Conservation (phyloP, 2,329 filamentous ascomycete genomes). For the Colletotrichum truncatum region DNA sequence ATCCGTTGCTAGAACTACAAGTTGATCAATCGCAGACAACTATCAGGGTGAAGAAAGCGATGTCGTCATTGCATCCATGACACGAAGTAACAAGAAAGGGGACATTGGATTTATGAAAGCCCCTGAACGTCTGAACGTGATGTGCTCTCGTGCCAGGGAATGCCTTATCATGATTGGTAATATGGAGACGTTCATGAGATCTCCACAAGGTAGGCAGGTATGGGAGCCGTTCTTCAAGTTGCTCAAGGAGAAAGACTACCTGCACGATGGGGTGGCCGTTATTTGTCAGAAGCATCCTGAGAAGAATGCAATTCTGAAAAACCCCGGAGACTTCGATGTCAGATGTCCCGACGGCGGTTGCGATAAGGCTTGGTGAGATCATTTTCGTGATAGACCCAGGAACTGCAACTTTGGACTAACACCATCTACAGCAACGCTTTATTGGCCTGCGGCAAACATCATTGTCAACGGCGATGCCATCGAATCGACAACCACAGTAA, state of each 20-base stretch:
- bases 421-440: background rate
- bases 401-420: background rate
- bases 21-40: conserved; percentile 63
- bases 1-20: background rate
- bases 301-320: conserved; percentile 53
- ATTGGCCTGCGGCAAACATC: conserved; percentile 62
- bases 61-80: conserved; percentile 75
- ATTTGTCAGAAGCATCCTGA: conserved; percentile 68
- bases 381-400: background rate
- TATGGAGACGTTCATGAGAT: conserved; percentile 70
- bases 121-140: conserved; percentile 74
- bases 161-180: conserved; percentile 77
- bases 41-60: conserved; percentile 83
- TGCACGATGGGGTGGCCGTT: conserved; percentile 70
- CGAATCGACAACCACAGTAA: conserved; percentile 66
- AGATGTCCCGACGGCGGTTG: conserved; percentile 78
- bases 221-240: conserved; percentile 68
- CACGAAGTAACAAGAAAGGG: conserved; percentile 68
- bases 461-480: conserved; percentile 71
- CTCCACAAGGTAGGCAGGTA: conserved; percentile 62
- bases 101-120: conserved; percentile 78
- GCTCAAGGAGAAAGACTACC: conserved; percentile 57
- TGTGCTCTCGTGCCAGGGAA: conserved; percentile 73
- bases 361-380: conserved; percentile 65
- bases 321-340: conserved; percentile 65